These are phyloP conservation scores for Cyclostephanos invisitatus DNA, from an alignment of 108 stramenopile species.

Conservation along the genomic window DNA sequence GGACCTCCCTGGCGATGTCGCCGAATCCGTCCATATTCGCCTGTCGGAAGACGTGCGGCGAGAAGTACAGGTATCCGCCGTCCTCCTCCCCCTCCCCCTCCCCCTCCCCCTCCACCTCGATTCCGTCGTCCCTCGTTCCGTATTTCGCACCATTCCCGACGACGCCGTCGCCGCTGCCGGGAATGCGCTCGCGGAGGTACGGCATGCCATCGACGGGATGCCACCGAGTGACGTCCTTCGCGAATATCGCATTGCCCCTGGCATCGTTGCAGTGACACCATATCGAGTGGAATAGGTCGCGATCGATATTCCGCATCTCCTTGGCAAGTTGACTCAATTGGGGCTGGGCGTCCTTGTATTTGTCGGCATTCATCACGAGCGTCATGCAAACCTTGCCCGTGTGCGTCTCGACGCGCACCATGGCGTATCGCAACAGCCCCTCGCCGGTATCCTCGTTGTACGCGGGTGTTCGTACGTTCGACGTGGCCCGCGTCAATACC, in stretches of 20 bases:
- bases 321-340: constrained; percentile 69
- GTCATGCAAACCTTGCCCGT: constrained; percentile 83
- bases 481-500: constrained; percentile 56
- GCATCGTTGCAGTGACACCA: constrained; percentile 85
- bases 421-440: constrained; percentile 76
- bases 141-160: too few relatives aligned
- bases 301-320: constrained; percentile 55
- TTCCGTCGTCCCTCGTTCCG: too few relatives aligned
- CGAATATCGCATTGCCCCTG: constrained; percentile 70
- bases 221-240: constrained; percentile 66
- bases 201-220: constrained; percentile 71
- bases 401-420: constrained; percentile 81
- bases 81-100: constrained; percentile 24
- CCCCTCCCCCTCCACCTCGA: constrained; percentile 19
- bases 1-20: constrained; percentile 79
- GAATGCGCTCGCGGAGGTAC: constrained; percentile 76
- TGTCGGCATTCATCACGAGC: constrained; percentile 87
- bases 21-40: constrained; percentile 93
- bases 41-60: constrained; percentile 93
- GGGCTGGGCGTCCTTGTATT: constrained; percentile 71
- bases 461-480: constrained; percentile 64
- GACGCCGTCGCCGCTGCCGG: constrained; percentile 20
- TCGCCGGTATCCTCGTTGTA: constrained; percentile 61
- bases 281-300: constrained; percentile 76
- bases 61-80: constrained; percentile 78